Evolutionary conservation across 2,329 filamentous ascomycete genomes (phyloP), one percentile per base, ranked within the genome.

Genomic region (Pseudogymnoascus destructans): DNA sequence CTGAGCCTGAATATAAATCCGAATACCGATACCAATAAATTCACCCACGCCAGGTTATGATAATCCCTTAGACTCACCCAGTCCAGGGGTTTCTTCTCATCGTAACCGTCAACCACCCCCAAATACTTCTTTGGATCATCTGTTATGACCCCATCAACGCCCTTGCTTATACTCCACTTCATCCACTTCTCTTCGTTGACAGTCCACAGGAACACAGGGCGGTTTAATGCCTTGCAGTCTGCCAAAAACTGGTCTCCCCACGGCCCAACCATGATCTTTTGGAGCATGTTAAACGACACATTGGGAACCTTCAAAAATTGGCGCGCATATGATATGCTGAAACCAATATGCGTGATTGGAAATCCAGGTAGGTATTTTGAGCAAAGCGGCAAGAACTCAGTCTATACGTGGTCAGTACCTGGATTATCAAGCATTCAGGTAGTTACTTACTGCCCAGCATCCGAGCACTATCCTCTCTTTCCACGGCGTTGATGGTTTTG

Each of bases 141-240:
- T 0, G 90, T 95, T 57, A 95, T 84, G 3, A 95, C 85, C 0
- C 88, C 91, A 64, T 95, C 87, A 1, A 95, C 73, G 23, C 65
- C 65, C 40, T 79, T 73, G 25, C 76, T 71, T 32, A 95, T 81
- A 62, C 82, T 79, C 89, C 89, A 95, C 65, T 82, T 79, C 91
- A 97, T 96, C 71, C 82, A 80, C 55, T 77, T 75, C 62, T 81
- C 79, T 11, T 86, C 79, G 68, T 97, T 95, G 56, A 95, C 87
- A 0, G 91, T 96, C 92, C 92, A 97, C 0, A 82, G 79, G 65
- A 86, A 84, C 3, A 96, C 74, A 3, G 79, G 77, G 19, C 86
- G 78, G 13, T 76, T 73, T 1, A 75, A 73, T 54, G 73, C 69
- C 61, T 77, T 77, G 23, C 81, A 79, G 58, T 84, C 78, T 10